These are phyloP conservation scores for Trichocladium antarcticum DNA, from an alignment of 495 filamentous ascomycete species.

Conservation along the genomic window DNA sequence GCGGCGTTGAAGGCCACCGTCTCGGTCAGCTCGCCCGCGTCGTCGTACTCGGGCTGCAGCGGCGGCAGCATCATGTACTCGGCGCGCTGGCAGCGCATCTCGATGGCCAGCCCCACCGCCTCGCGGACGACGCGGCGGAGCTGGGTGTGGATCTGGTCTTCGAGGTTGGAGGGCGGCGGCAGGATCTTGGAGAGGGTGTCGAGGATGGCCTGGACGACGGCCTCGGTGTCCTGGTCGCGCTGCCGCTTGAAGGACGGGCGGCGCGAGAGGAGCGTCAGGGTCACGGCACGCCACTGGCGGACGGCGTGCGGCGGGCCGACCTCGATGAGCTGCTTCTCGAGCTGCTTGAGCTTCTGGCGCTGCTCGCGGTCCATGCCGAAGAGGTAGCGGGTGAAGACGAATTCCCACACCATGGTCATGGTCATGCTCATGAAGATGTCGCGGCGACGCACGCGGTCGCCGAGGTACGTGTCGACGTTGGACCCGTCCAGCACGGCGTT, in stretches of 20 bases:
- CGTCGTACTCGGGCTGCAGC: slow-evolving; percentile 89
- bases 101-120: slow-evolving; percentile 77
- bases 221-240: slow-evolving; percentile 75
- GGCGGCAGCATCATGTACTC: slow-evolving; percentile 97
- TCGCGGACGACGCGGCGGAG: slow-evolving; percentile 71
- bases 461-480: slow-evolving; percentile 74
- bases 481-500: slow-evolving; percentile 88
- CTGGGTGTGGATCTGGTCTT: slow-evolving; percentile 61
- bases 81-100: slow-evolving; percentile 92
- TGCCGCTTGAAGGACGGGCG: slow-evolving; percentile 62
- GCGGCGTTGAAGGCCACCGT: slow-evolving; percentile 71
- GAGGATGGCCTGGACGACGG: slow-evolving; percentile 77
- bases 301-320: slow-evolving; percentile 74
- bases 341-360: slow-evolving; percentile 85
- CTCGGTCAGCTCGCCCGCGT: slow-evolving; percentile 72
- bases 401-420: slow-evolving; percentile 98
- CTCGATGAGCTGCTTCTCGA: slow-evolving; percentile 83
- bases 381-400: slow-evolving; percentile 90
- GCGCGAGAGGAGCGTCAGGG: slow-evolving; percentile 73
- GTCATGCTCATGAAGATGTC: slow-evolving; percentile 95
- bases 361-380: slow-evolving; percentile 98
- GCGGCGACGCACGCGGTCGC: slow-evolving; percentile 71
- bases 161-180: slow-evolving; percentile 66
- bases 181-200: slow-evolving; percentile 66
- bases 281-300: slow-evolving; percentile 90